A percentile compares a stretch with the other conserved stretches of the same genome.
Evolutionary conservation across 2,329 filamentous ascomycete genomes (phyloP).

Genomic region (Aspergillus tanneri): DNA sequence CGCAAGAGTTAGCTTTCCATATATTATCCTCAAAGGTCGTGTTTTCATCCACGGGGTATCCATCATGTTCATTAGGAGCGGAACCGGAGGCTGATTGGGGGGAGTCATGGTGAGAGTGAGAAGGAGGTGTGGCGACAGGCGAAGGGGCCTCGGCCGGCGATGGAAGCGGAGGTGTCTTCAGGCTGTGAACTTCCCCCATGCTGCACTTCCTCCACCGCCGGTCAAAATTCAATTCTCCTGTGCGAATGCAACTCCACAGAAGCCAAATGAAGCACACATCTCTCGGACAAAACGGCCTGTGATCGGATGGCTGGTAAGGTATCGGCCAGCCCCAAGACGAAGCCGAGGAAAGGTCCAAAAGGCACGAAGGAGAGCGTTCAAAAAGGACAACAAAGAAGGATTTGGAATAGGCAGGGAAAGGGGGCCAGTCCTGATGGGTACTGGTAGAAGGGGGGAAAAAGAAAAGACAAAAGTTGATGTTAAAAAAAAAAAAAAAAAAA

Average conservation of each 20-base stretch:
- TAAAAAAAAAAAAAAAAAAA: constrained; percentile 4
- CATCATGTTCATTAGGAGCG: constrained; percentile 19
- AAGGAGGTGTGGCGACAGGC: constrained; percentile 27
- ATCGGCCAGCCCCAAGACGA: neutral
- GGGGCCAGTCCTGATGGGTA: constrained; percentile 3
- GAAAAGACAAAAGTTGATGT: neutral
- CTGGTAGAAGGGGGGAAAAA: neutral
- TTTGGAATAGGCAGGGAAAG: constrained; percentile 5
- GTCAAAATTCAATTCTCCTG: constrained; percentile 35
- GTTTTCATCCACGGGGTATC: constrained; percentile 17
- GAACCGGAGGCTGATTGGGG: constrained; percentile 26
- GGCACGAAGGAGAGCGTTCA: neutral
- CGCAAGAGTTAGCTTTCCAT: constrained; percentile 23
- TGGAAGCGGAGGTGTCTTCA: constrained; percentile 42
- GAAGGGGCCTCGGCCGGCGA: constrained; percentile 41
- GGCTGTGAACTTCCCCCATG: constrained; percentile 39
- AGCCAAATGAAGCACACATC: constrained; percentile 33
- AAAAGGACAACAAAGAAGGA: constrained; percentile 1
- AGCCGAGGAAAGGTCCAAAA: neutral
- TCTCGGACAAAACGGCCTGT: constrained; percentile 33
- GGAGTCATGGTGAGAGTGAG: constrained; percentile 28
- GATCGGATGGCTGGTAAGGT: constrained; percentile 2
- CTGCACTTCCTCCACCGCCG: constrained; percentile 33
- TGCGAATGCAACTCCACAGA: constrained; percentile 32
- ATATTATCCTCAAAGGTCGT: constrained; percentile 12